These are phyloP conservation scores for Penicillium desertorum DNA, from an alignment of 495 filamentous ascomycete genomes.

Conservation along the genomic window DNA sequence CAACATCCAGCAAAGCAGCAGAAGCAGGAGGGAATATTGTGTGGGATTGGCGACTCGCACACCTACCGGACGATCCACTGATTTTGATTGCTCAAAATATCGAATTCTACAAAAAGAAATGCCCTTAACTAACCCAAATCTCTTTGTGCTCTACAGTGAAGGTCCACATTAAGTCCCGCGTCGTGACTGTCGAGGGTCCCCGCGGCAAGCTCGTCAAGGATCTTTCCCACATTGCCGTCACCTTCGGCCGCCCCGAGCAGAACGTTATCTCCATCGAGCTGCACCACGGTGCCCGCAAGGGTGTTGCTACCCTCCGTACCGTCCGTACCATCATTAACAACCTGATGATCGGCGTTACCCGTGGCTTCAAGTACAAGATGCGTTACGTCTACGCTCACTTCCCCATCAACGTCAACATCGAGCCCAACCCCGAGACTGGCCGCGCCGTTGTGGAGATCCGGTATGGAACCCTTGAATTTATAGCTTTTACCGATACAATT, in stretches of 20 bases:
- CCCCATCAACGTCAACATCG: conserved; percentile 99
- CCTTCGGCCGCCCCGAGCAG: conserved; percentile 80
- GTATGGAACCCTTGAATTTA: conserved; percentile 54
- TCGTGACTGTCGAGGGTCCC: conserved; percentile 94
- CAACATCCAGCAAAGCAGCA: not conserved
- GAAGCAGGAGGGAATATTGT: conserved; percentile 10
- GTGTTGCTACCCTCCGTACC: conserved; percentile 94
- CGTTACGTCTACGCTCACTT: conserved; percentile 99
- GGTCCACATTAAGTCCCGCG: conserved; percentile 90
- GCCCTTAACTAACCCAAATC: conserved; percentile 31
- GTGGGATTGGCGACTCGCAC: conserved; percentile 15
- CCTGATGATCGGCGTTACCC: conserved; percentile 95
- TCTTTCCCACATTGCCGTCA: conserved; percentile 92
- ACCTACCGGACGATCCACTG: not conserved
- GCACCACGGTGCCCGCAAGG: conserved; percentile 96
- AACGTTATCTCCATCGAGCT: conserved; percentile 90
- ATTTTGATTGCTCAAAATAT: not conserved
- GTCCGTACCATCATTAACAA: conserved; percentile 98
- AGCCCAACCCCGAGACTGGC: conserved; percentile 91
- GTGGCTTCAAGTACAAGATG: conserved; percentile 99
- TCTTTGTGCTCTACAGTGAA: conserved; percentile 65
- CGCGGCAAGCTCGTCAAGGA: conserved; percentile 95
- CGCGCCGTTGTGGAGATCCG: conserved; percentile 92
- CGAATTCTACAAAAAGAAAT: not conserved
- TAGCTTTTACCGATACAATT: not conserved